phyloP scores from a whole-genome alignment of 305 asterid genomes.

The Solanum chacoense region DNA sequence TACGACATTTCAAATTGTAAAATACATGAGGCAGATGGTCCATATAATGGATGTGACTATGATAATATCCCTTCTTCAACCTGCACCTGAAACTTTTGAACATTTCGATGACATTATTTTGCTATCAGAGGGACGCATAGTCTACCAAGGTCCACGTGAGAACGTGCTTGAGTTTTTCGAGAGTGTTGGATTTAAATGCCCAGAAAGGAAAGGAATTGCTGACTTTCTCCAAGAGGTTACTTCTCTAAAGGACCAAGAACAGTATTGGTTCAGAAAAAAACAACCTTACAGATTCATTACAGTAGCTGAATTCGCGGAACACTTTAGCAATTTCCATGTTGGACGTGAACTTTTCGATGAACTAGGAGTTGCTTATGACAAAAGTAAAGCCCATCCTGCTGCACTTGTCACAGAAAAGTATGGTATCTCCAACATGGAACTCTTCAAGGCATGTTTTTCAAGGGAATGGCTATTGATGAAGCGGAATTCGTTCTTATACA shows the following conservation, averaged over 20 bases:
- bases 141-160: slow-evolving; percentile 85
- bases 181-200: slow-evolving; percentile 83
- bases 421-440: slow-evolving; percentile 73
- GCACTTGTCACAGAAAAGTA: slow-evolving; percentile 72
- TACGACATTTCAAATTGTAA: slow-evolving; percentile 73
- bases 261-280: slow-evolving; percentile 62
- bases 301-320: slow-evolving; percentile 56
- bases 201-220: slow-evolving; percentile 83
- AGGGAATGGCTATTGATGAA: slow-evolving; percentile 89
- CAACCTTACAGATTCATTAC: slow-evolving; percentile 53
- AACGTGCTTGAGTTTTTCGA: slow-evolving; percentile 66
- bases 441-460: slow-evolving; percentile 61
- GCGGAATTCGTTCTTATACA: slow-evolving; percentile 64
- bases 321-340: slow-evolving; percentile 50
- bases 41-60: slow-evolving; percentile 82
- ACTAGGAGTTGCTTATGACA: slow-evolving; percentile 54
- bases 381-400: slow-evolving; percentile 61
- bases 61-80: slow-evolving; percentile 91
- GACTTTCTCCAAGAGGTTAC: slow-evolving; percentile 93
- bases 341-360: slow-evolving; percentile 59
- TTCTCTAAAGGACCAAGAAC: slow-evolving; percentile 80
- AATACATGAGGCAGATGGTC: slow-evolving; percentile 88
- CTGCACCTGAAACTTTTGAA: slow-evolving; percentile 84
- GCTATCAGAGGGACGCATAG: slow-evolving; percentile 68
- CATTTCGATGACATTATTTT: slow-evolving; percentile 77